phyloP scores from a whole-genome alignment of 140 eudicot genomes.

The Cichorium intybus region DNA sequence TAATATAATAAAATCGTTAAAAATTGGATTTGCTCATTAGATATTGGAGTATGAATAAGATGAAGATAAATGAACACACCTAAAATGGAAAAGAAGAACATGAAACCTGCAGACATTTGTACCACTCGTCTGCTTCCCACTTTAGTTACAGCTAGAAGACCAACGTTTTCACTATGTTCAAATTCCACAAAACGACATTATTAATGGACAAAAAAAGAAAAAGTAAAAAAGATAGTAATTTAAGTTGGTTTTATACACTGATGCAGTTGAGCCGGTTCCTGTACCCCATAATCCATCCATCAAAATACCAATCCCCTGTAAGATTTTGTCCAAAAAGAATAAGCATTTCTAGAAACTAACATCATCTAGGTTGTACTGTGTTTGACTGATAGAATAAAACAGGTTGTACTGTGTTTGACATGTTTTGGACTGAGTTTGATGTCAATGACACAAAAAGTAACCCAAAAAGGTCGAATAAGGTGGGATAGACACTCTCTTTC shows the following conservation, averaged over 20 bases:
- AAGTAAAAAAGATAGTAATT: neutral
- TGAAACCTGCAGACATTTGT: conserved; percentile 83
- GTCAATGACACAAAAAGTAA: no score
- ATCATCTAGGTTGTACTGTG: neutral
- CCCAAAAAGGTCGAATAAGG: no score
- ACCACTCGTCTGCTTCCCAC: conserved; percentile 95
- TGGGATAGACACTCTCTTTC: no score
- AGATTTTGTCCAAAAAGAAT: conserved; percentile 12
- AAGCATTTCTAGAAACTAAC: neutral
- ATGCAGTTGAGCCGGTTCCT: conserved; percentile 78
- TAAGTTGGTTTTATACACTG: conserved; percentile 55
- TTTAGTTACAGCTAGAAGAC: conserved; percentile 75
- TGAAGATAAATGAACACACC: conserved; percentile 36
- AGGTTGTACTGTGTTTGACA: no score
- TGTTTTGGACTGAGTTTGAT: no score
- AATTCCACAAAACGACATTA: conserved; percentile 4
- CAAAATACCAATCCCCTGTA: conserved; percentile 77
- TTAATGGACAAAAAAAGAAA: neutral
- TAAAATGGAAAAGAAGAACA: conserved; percentile 81
- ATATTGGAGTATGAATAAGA: neutral
- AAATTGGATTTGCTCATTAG: neutral
- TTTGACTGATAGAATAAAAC: no score
- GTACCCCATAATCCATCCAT: conserved; percentile 90
- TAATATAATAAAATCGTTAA: neutral
- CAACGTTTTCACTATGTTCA: conserved; percentile 72